Conservation (phyloP, 2,329 filamentous ascomycete species). For the Cytospora paraplurivora region DNA sequence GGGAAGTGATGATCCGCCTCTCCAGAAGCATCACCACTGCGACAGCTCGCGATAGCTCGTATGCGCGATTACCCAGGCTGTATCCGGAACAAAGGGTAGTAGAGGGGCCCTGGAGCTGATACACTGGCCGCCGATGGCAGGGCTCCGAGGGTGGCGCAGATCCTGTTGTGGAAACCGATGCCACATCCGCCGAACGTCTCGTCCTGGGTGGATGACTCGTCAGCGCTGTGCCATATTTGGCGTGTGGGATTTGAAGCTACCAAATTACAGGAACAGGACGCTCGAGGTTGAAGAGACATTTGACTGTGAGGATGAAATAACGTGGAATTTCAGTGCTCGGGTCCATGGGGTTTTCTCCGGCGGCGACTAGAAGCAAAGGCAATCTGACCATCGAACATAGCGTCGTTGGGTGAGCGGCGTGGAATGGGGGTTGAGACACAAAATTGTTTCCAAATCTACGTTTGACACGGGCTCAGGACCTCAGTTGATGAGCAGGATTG, state of each 20-base stretch:
- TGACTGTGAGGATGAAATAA: neutral
- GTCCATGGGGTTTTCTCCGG: too few species aligned
- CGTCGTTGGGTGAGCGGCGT: neutral
- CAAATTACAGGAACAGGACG: neutral
- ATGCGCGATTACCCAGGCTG: neutral
- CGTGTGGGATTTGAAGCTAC: conserved; percentile 2
- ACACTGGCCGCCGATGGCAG: neutral
- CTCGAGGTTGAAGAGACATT: conserved; percentile 7
- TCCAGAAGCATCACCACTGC: neutral
- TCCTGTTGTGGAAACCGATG: neutral
- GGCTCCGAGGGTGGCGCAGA: neutral
- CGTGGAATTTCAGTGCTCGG: neutral
- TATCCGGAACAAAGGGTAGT: neutral
- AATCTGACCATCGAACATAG: neutral
- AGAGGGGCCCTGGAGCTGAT: neutral
- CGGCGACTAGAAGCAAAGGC: neutral
- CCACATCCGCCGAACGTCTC: neutral
- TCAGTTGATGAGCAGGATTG: neutral
- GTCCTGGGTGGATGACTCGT: neutral
- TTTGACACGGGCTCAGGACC: too few species aligned
- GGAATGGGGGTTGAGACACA: too few species aligned
- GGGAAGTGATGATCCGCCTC: neutral
- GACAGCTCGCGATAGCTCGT: neutral
- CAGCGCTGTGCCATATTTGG: neutral
- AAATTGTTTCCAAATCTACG: too few species aligned